These are phyloP conservation scores for Endoconidiophora laricicola DNA, from an alignment of 2,329 filamentous ascomycete species.

Conservation along the genomic window DNA sequence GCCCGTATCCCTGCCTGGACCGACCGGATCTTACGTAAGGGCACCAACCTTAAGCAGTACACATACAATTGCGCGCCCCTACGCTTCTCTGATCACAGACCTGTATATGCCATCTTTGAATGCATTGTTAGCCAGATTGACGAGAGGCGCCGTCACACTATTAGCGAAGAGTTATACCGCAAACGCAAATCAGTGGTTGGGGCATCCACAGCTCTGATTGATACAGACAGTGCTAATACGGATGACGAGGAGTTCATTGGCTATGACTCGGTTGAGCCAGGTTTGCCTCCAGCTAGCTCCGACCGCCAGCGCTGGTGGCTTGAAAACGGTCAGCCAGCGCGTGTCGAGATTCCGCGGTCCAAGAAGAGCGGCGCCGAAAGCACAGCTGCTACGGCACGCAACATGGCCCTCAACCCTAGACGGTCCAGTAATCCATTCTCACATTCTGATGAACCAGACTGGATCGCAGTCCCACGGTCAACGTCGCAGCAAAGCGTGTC, in stretches of 20 bases:
- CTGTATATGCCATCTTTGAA: slow-evolving; percentile 79
- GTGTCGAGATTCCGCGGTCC: slow-evolving; percentile 54
- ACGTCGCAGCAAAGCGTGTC: slow-evolving; percentile 36
- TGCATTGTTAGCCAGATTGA: slow-evolving; percentile 70
- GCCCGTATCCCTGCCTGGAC: slow-evolving; percentile 93
- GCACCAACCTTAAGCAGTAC: slow-evolving; percentile 63
- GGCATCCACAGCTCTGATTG: slow-evolving; percentile 39
- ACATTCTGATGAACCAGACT: slow-evolving; percentile 57
- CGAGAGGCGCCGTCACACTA: slow-evolving; percentile 51
- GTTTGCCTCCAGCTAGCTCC: slow-evolving; percentile 50
- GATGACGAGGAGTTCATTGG: slow-evolving; percentile 69
- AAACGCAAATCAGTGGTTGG: slow-evolving; percentile 51
- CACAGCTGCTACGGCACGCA: not conserved
- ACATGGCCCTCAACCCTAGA: slow-evolving; percentile 52
- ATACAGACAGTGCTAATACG: slow-evolving; percentile 29
- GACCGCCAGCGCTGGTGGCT: slow-evolving; percentile 57
- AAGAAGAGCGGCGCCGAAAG: slow-evolving; percentile 15
- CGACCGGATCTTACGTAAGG: slow-evolving; percentile 79
- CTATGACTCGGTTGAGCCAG: slow-evolving; percentile 69
- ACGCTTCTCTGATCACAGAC: slow-evolving; percentile 87
- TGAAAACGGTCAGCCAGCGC: slow-evolving; percentile 55
- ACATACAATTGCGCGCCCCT: slow-evolving; percentile 71
- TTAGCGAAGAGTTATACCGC: slow-evolving; percentile 61
- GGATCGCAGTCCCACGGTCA: slow-evolving; percentile 50
- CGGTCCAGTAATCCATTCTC: slow-evolving; percentile 71